phyloP scores from a whole-genome alignment of 176 grass and related monocot species.

The Raddia distichophylla region DNA sequence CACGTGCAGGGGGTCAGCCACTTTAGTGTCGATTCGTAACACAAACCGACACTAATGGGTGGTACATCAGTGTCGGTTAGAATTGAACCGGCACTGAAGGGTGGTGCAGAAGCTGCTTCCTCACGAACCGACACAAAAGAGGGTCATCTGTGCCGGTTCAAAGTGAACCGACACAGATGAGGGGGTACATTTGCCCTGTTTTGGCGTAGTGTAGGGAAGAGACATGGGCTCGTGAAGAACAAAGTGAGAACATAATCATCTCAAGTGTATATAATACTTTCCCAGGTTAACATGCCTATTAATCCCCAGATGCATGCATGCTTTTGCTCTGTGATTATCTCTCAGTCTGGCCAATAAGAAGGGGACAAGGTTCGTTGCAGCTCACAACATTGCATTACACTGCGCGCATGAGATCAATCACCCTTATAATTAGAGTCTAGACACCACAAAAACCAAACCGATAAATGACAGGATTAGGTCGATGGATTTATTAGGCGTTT shows the following conservation, averaged over 20 bases:
- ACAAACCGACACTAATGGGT: no score
- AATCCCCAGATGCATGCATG: background rate
- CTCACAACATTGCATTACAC: background rate
- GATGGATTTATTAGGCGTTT: background rate
- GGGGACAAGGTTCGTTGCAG: background rate
- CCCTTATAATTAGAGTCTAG: background rate
- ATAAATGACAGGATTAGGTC: constrained; percentile 39
- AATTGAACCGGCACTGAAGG: no score
- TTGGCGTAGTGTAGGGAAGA: no score
- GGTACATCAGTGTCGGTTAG: no score
- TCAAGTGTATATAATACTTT: background rate
- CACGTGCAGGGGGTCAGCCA: no score
- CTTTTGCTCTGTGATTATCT: background rate
- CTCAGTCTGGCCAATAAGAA: background rate
- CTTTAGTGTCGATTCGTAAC: no score
- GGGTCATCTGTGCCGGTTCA: no score
- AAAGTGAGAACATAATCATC: background rate
- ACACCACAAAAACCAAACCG: constrained; percentile 10
- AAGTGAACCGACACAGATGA: no score
- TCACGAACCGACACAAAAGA: no score
- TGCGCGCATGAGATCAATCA: constrained; percentile 4
- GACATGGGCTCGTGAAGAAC: background rate
- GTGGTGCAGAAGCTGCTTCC: no score
- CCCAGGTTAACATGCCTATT: background rate
- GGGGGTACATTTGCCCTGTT: no score